These are phyloP conservation scores for Brassica rapa DNA, from an alignment of 345 rosid genomes.

Conservation along the genomic window DNA sequence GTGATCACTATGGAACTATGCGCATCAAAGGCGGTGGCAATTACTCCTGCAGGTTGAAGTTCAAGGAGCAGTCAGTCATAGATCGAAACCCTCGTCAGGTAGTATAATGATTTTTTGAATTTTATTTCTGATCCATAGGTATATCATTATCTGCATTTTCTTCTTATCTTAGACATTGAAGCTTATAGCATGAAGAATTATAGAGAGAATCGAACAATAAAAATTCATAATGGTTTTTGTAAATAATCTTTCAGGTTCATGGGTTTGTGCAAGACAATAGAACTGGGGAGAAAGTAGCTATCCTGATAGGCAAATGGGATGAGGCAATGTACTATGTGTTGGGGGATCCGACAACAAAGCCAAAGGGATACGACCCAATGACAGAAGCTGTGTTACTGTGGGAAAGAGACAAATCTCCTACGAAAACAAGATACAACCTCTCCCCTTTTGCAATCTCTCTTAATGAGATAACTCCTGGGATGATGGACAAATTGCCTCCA, in stretches of 20 bases:
- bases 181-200: too few relatives aligned
- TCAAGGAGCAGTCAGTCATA: conserved; percentile 97
- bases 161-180: too few relatives aligned
- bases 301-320: conserved; percentile 98
- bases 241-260: conserved; percentile 65
- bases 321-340: conserved; percentile 93
- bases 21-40: conserved; percentile 84
- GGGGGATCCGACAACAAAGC: conserved; percentile 87
- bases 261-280: conserved; percentile 96
- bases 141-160: background rate
- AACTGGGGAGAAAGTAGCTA: conserved; percentile 95
- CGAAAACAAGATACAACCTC: conserved; percentile 94
- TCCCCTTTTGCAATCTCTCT: conserved; percentile 90
- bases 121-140: conserved; percentile 2
- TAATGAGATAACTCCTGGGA: conserved; percentile 80
- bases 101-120: conserved; percentile 3
- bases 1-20: conserved; percentile 97
- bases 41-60: conserved; percentile 90
- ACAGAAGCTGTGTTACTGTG: conserved; percentile 89
- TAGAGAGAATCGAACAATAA: too few relatives aligned
- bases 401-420: conserved; percentile 74
- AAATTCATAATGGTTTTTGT: too few relatives aligned
- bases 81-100: conserved; percentile 99
- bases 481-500: conserved; percentile 79
- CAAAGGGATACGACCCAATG: conserved; percentile 97